Base-by-base conservation (phyloP, 2,329 filamentous ascomycete genomes). In the Aspergillus spinulosporus region DNA sequence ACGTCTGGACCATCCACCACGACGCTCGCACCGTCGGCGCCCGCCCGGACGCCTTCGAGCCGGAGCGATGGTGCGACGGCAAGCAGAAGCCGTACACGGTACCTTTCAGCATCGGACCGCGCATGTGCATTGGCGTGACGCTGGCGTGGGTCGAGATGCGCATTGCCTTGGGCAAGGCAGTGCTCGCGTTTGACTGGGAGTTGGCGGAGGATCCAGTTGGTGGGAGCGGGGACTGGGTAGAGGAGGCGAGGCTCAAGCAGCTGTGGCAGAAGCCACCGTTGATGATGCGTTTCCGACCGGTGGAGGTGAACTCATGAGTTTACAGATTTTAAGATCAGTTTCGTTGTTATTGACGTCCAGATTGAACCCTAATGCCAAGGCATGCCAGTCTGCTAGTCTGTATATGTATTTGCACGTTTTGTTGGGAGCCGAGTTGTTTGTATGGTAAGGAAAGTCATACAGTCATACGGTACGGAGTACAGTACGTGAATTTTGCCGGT, bases 81-180 rank as follows among this genome's bases (percentile, higher is more conserved):
- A 12, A 6, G 6, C 7, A 6, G 14, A 47, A 47, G 44, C 44
- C 44, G 29, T 47, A 47, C 11, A 47, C 44, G 7, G 44, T 47
- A 2, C 44, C 44, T 1, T 47, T 47, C 34, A 47, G 44, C 8
- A 47, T 47, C 44, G 44, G 44, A 4, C 44, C 44, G n/a, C 44
- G 44, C n/a, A 47, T 47, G 44, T 47, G 44, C 44, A 47, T 47
- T 21, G 44, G 44, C 1, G 44, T 47, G 6, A 47, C 44, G 7
- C 44, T 47, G 7, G 44, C 44, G 29, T 47, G 44, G 44, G 44
- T 47, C 11, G 44, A 47, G 31, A 47, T 47, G 44, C 44, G 44
- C 29, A 47, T 47, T 21, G 44, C 31, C 29, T 14, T 47, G 44
- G 44, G 29, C 12, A 47, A 34, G 44, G 12, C 29, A 5, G 44